Evolutionary conservation across 1,139 yeast species (phyloP), one percentile per base, ranked within the genome.

Genomic region (Kurtzmaniella quercitrusa): DNA sequence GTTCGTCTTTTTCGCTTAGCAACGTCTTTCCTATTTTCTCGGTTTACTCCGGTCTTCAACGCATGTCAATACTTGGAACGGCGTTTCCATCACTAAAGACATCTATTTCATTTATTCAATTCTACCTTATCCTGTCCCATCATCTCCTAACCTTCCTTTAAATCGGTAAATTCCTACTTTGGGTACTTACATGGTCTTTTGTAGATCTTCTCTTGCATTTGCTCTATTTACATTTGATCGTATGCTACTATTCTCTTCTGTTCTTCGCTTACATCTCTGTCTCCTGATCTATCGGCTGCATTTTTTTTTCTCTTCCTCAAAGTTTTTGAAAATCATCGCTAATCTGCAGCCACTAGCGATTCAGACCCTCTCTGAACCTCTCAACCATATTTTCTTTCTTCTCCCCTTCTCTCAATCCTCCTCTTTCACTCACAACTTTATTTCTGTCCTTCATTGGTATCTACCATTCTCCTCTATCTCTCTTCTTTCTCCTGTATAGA

Each of bases 401-500:
- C n/a, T n/a, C n/a, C n/a, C n/a, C n/a, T n/a, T n/a, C n/a, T n/a
- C n/a, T n/a, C n/a, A n/a, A n/a, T n/a, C n/a, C n/a, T n/a, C n/a
- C n/a, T n/a, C n/a, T n/a, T n/a, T 5, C 23, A 21, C 23, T 21
- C 23, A 5, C 23, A 4, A 21, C 23, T 8, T 21, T 4, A 21
- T 21, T 8, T 21, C 23, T 8, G 31, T 7, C 10, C 31, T 27
- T 27, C 31, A 27, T 27, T n/a, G n/a, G n/a, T n/a, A n/a, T n/a
- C n/a, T n/a, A n/a, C n/a, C n/a, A n/a, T n/a, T n/a, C n/a, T n/a
- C n/a, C n/a, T n/a, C n/a, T n/a, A n/a, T n/a, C n/a, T n/a, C n/a
- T n/a, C n/a, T n/a, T n/a, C n/a, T n/a, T 27, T 27, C 31, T 27
- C 31, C 10, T 27, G 10, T 39, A 40, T 43, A 29, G 37, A 43